Percentiles rank a stretch among this genome's conserved stretches.
These are phyloP conservation scores for Pelomyxa schiedti DNA, from an alignment of 78 protist genomes.

Conservation along the genomic window DNA sequence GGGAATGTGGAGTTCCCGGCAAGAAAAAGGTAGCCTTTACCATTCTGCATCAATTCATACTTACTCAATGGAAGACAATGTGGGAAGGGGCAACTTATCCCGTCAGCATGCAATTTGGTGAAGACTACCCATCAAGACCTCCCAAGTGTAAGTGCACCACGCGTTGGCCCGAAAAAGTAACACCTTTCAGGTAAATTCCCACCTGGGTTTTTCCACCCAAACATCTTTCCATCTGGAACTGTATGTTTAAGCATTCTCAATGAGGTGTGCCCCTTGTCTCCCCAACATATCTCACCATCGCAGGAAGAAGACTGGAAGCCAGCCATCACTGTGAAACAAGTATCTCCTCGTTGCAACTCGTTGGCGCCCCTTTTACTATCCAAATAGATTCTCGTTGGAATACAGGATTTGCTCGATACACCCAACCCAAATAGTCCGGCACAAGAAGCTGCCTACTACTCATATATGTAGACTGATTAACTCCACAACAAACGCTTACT, in stretches of 20 bases:
- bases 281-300: too few relatives aligned
- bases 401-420: constrained; percentile 84
- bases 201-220: constrained; percentile 58
- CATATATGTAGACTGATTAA: constrained; percentile 23
- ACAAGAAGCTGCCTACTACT: constrained; percentile 71
- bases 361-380: not conserved
- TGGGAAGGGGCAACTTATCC: constrained; percentile 90
- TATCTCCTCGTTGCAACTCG: not conserved
- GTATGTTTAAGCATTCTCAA: constrained; percentile 89
- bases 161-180: not conserved
- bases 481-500: not conserved
- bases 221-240: constrained; percentile 88
- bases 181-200: constrained; percentile 32
- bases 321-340: constrained; percentile 77
- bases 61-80: constrained; percentile 20
- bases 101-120: constrained; percentile 71
- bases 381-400: constrained; percentile 78
- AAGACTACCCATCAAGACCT: constrained; percentile 89
- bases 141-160: constrained; percentile 70
- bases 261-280: too few relatives aligned
- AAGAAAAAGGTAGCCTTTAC: constrained; percentile 41
- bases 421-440: constrained; percentile 93
- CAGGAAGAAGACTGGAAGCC: constrained; percentile 95
- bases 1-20: constrained; percentile 88
- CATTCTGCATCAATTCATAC: not conserved